Percentiles rank a stretch among this genome's conserved stretches.
phyloP scores from a whole-genome alignment of 176 grass and related monocot species.

The Paspalum vaginatum region DNA sequence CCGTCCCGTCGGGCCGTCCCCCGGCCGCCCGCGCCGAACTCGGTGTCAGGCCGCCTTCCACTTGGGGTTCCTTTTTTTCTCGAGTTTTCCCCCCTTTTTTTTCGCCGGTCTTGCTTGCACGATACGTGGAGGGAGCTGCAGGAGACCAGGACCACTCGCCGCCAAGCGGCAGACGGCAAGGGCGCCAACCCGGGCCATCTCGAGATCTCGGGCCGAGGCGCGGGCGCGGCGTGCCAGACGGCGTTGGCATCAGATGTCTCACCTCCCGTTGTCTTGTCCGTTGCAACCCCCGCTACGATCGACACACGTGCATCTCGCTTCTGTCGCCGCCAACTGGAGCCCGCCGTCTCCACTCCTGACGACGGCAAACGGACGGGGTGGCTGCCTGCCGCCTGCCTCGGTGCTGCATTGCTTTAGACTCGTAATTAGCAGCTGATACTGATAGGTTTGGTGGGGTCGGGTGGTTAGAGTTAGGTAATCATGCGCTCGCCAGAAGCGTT shows the following conservation, averaged over 20 bases:
- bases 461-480: not conserved
- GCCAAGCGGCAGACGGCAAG: too few relatives aligned
- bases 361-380: not conserved
- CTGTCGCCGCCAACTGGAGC: not conserved
- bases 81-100: too few relatives aligned
- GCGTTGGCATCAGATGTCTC: slow-evolving; percentile 11
- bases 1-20: not conserved
- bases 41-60: not conserved
- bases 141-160: not conserved
- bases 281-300: not conserved
- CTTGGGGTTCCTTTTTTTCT: not conserved
- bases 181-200: too few relatives aligned
- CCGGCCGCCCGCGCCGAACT: not conserved
- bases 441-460: not conserved
- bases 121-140: not conserved
- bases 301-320: not conserved
- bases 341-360: too few relatives aligned
- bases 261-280: not conserved
- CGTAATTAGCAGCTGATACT: too few relatives aligned
- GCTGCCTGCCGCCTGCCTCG: not conserved
- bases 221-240: not conserved
- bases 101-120: not conserved
- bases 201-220: too few relatives aligned
- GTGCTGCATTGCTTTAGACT: not conserved
- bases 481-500: not conserved